Conservation (phyloP, 1,139 yeast species). For the Sugiyamaella neomexicana region DNA sequence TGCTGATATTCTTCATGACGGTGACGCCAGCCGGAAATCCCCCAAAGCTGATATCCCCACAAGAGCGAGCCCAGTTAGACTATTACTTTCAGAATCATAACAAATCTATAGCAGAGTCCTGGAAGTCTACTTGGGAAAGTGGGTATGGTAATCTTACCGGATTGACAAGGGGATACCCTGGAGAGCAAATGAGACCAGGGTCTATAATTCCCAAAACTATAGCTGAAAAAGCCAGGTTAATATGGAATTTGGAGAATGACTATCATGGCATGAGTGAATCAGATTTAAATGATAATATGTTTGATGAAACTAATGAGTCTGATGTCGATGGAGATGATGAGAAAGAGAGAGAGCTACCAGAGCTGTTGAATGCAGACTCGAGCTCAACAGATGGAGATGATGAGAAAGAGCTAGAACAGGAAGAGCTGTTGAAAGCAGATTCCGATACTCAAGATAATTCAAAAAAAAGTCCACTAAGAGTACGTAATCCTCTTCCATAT, state of each 20-base stretch:
- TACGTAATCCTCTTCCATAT: conserved; percentile 1
- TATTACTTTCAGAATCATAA: conserved; percentile 41
- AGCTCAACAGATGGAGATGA: neutral
- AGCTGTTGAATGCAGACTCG: too few species aligned
- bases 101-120: conserved; percentile 41
- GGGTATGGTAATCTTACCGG: conserved; percentile 81
- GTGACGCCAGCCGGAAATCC: conserved; percentile 35
- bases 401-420: conserved; percentile 7
- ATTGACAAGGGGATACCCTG: conserved; percentile 37
- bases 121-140: conserved; percentile 46
- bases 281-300: neutral
- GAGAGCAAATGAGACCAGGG: conserved; percentile 45
- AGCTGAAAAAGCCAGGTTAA: conserved; percentile 46
- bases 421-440: conserved; percentile 17
- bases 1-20: conserved; percentile 33
- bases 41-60: conserved; percentile 35
- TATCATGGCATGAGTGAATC: neutral
- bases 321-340: too few species aligned
- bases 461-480: neutral
- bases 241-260: conserved; percentile 51
- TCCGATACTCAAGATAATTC: neutral
- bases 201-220: conserved; percentile 62
- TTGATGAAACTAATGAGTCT: too few species aligned
- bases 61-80: conserved; percentile 34
- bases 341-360: too few species aligned